phyloP scores from a whole-genome alignment of 345 rosid species.

The Gossypioides kirkii region DNA sequence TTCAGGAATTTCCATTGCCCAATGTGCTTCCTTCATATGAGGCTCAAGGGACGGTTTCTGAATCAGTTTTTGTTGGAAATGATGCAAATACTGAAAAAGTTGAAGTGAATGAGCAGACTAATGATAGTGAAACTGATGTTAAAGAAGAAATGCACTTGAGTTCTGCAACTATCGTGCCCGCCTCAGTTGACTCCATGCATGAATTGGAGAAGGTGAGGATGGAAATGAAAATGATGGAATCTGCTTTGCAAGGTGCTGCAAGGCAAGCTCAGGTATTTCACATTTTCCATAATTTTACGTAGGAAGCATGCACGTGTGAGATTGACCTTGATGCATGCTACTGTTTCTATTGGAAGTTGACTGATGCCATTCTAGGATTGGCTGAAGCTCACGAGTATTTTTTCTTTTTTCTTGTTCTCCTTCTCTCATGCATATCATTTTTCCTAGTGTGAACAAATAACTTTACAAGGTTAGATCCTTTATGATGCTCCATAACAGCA shows the following conservation, averaged over 20 bases:
- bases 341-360: not conserved
- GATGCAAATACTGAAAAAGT: conserved; percentile 16
- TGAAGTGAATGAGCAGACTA: conserved; percentile 33
- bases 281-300: conserved; percentile 1
- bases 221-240: conserved; percentile 94
- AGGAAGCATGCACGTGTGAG: not conserved
- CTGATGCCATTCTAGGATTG: not conserved
- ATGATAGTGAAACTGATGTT: conserved; percentile 33
- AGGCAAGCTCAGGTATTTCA: conserved; percentile 95
- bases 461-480: not conserved
- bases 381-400: not conserved
- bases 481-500: not conserved
- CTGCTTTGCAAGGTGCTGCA: conserved; percentile 97
- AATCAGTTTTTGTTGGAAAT: conserved; percentile 32
- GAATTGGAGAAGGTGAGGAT: conserved; percentile 75
- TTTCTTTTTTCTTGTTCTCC: not conserved
- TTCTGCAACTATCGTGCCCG: conserved; percentile 41
- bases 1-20: conserved; percentile 32
- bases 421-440: not conserved
- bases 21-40: conserved; percentile 38
- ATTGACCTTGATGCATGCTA: not conserved
- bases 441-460: not conserved
- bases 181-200: conserved; percentile 32
- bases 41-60: conserved; percentile 38
- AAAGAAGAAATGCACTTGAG: conserved; percentile 40